A percentile compares a stretch with the other conserved stretches of the same genome.
These are phyloP conservation scores for Penicillium sp. DNA, from an alignment of 2,329 filamentous ascomycete genomes.

Conservation along the genomic window DNA sequence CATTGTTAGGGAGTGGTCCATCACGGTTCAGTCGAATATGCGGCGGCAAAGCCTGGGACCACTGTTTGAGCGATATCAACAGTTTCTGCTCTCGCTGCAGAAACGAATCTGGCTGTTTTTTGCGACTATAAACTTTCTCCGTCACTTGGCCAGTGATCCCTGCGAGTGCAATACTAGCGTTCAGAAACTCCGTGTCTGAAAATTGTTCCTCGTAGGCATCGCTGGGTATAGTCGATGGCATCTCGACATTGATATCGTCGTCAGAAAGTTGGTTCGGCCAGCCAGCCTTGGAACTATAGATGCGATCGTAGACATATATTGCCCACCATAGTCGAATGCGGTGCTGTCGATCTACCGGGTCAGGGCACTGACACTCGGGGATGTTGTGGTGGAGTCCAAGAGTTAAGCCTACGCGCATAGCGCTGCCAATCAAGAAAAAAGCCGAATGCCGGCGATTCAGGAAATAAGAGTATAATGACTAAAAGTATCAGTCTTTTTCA, in stretches of 20 bases:
- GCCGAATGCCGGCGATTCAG: slow-evolving; percentile 30
- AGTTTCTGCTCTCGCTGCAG: slow-evolving; percentile 35
- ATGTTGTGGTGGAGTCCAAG: slow-evolving; percentile 43
- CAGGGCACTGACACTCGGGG: slow-evolving; percentile 24
- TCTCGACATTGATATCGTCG: slow-evolving; percentile 41
- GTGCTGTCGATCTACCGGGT: slow-evolving; percentile 34
- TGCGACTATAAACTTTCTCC: slow-evolving; percentile 28
- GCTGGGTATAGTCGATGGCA: slow-evolving; percentile 26
- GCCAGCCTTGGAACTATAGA: slow-evolving; percentile 48
- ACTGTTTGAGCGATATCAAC: slow-evolving; percentile 31
- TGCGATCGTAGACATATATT: slow-evolving; percentile 36
- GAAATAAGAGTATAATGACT: slow-evolving; percentile 31
- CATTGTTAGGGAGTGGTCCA: slow-evolving; percentile 18
- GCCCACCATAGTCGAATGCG: slow-evolving; percentile 34
- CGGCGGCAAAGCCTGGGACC: slow-evolving; percentile 30
- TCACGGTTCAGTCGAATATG: slow-evolving; percentile 25
- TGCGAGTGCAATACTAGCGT: slow-evolving; percentile 31
- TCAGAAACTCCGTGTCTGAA: slow-evolving; percentile 28
- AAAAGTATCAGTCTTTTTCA: too few species aligned
- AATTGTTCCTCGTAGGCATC: slow-evolving; percentile 30
- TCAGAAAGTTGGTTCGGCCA: slow-evolving; percentile 50
- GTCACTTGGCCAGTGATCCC: slow-evolving; percentile 27
- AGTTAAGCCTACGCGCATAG: slow-evolving; percentile 39
- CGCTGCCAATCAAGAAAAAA: slow-evolving; percentile 33
- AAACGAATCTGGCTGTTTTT: slow-evolving; percentile 28